These are phyloP conservation scores for Wallacemonas collosoma DNA, from an alignment of 208 protist genomes.

Conservation along the genomic window DNA sequence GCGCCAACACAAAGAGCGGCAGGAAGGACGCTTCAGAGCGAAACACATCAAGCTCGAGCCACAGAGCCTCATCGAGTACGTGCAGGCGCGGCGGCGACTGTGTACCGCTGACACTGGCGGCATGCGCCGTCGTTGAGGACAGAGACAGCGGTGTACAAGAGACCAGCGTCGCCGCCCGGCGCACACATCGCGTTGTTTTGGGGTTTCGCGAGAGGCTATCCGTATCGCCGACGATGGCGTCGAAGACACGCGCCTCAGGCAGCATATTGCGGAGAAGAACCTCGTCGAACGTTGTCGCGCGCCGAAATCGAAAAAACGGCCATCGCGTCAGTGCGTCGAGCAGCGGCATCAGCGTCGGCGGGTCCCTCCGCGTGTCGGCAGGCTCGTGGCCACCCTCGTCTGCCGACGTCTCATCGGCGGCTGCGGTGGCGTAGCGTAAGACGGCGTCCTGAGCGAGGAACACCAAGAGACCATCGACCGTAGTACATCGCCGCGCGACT, in stretches of 20 bases:
- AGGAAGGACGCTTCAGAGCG: slow-evolving; percentile 49
- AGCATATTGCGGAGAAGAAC: slow-evolving; percentile 4
- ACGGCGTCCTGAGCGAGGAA: background rate
- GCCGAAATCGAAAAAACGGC: background rate
- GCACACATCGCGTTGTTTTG: too few species aligned
- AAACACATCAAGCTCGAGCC: slow-evolving; percentile 34
- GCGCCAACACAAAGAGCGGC: slow-evolving; percentile 45
- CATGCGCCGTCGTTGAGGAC: background rate
- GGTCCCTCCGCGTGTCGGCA: too few species aligned
- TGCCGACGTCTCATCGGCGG: too few species aligned
- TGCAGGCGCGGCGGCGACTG: slow-evolving; percentile 10
- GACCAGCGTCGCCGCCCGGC: background rate
- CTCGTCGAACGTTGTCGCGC: background rate
- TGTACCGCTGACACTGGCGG: background rate
- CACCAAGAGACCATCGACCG: slow-evolving; percentile 2
- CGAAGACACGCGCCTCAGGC: background rate
- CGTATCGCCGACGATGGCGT: background rate
- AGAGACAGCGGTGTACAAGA: slow-evolving; percentile 5
- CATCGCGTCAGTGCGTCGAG: background rate
- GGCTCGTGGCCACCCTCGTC: too few species aligned
- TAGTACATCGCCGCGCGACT: background rate
- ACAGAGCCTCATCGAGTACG: slow-evolving; percentile 30
- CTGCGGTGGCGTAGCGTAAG: background rate
- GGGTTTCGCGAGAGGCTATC: too few species aligned
- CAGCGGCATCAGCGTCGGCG: background rate